phyloP scores from a whole-genome alignment of 306 rosid species.

The Vicia faba region DNA sequence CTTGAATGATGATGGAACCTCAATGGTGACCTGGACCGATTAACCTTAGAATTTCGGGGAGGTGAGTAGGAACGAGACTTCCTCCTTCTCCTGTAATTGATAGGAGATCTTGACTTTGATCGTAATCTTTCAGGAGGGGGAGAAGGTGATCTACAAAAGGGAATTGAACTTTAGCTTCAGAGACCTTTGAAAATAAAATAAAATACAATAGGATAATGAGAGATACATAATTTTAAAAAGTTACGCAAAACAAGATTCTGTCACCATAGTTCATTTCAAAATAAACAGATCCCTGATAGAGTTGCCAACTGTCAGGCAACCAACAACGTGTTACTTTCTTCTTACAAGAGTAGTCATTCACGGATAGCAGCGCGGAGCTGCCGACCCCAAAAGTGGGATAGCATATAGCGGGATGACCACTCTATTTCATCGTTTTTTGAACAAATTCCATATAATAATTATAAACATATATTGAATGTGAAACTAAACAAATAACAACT shows the following conservation, averaged over 20 bases:
- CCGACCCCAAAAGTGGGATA: too few relatives aligned
- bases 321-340: conserved; percentile 9
- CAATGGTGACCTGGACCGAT: conserved; percentile 78
- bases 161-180: conserved; percentile 34
- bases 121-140: conserved; percentile 56
- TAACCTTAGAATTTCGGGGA: conserved; percentile 61
- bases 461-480: too few relatives aligned
- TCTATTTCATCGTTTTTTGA: too few relatives aligned
- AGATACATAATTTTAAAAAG: neutral
- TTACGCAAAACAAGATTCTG: conserved; percentile 13
- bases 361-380: too few relatives aligned
- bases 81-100: conserved; percentile 65
- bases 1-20: conserved; percentile 58
- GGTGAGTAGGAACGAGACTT: conserved; percentile 92
- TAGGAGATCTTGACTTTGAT: conserved; percentile 89
- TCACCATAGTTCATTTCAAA: conserved; percentile 9
- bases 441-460: too few relatives aligned
- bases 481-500: too few relatives aligned
- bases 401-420: too few relatives aligned
- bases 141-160: conserved; percentile 72
- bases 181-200: conserved; percentile 12
- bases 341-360: neutral
- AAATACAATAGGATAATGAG: neutral
- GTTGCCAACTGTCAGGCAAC: neutral
- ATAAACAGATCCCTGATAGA: conserved; percentile 18